Evolutionary conservation across 306 rosid genomes (phyloP).

Genomic region (Begonia masoniana): DNA sequence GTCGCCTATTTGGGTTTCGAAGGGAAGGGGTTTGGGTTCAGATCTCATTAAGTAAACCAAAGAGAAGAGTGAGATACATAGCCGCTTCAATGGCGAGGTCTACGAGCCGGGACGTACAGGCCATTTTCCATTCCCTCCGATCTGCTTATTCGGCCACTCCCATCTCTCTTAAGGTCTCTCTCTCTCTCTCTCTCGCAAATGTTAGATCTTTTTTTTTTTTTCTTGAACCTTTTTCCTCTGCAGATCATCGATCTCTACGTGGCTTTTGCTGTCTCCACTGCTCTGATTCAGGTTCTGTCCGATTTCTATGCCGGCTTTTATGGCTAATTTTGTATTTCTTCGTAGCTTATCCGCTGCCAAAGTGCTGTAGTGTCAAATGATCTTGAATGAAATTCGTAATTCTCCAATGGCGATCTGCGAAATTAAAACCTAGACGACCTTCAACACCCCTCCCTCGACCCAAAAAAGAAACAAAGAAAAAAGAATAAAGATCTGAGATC

Average conservation of each 20-base stretch:
- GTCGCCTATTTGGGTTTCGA: too few species aligned
- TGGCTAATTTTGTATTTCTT: not conserved
- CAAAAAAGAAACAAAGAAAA: too few species aligned
- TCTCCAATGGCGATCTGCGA: too few species aligned
- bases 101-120: conserved; percentile 46
- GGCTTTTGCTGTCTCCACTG: conserved; percentile 56
- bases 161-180: conserved; percentile 37
- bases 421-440: too few species aligned
- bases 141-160: conserved; percentile 72
- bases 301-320: not conserved
- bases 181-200: not conserved
- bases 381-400: too few species aligned
- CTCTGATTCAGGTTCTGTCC: conserved; percentile 60
- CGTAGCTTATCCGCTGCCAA: not conserved
- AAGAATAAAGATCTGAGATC: too few species aligned
- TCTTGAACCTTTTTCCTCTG: conserved; percentile 2
- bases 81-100: conserved; percentile 20
- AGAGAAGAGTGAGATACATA: not conserved
- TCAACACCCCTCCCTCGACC: too few species aligned
- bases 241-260: conserved; percentile 88
- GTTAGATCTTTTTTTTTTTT: conserved; percentile 24
- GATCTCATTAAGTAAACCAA: too few species aligned
- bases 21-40: too few species aligned
- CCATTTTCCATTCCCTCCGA: conserved; percentile 44
- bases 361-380: too few species aligned